Percentiles rank a stretch among this genome's conserved stretches.
phyloP scores from a whole-genome alignment of 2,329 filamentous ascomycete species.

The Neofusicoccum kwambonambiense region DNA sequence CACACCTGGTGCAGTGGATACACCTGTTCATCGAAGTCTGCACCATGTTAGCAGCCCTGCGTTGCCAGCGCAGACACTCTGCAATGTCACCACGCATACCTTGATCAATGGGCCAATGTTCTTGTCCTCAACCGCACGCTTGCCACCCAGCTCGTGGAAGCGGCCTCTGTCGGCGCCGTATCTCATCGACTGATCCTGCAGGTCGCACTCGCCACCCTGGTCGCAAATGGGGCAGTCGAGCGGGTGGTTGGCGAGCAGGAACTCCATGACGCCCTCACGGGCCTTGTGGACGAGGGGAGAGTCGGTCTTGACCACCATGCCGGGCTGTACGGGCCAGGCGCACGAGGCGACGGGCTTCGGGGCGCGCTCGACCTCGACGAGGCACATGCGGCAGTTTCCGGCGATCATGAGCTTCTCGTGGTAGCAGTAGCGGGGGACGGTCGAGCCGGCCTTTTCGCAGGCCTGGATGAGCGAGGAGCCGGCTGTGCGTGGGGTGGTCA shows the following conservation, averaged over 20 bases:
- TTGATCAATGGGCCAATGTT: slow-evolving; percentile 98
- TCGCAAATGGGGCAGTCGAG: slow-evolving; percentile 97
- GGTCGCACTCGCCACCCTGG: slow-evolving; percentile 97
- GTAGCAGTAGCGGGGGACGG: slow-evolving; percentile 96
- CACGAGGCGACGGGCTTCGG: slow-evolving; percentile 98
- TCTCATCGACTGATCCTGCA: slow-evolving; percentile 99
- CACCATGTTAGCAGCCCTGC: slow-evolving; percentile 27
- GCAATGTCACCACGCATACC: slow-evolving; percentile 31
- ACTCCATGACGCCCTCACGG: slow-evolving; percentile 98
- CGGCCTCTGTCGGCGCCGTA: slow-evolving; percentile 94
- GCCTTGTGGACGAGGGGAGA: slow-evolving; percentile 96
- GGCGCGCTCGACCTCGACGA: slow-evolving; percentile 94
- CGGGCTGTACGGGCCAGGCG: slow-evolving; percentile 96
- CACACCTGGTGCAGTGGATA: slow-evolving; percentile 97
- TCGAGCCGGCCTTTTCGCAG: slow-evolving; percentile 94
- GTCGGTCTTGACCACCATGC: slow-evolving; percentile 99
- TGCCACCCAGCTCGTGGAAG: slow-evolving; percentile 93
- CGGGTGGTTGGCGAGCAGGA: slow-evolving; percentile 92
- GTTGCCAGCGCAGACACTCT: not conserved
- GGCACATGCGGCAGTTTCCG: slow-evolving; percentile 99
- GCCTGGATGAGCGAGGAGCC: slow-evolving; percentile 97
- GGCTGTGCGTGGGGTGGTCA: slow-evolving; percentile 56
- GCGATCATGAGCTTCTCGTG: slow-evolving; percentile 99
- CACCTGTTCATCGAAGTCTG: slow-evolving; percentile 98
- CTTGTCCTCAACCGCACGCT: slow-evolving; percentile 98